Evolutionary conservation across 2,329 filamentous ascomycete genomes (phyloP).

Genomic region (Pseudogymnoascus sp.): DNA sequence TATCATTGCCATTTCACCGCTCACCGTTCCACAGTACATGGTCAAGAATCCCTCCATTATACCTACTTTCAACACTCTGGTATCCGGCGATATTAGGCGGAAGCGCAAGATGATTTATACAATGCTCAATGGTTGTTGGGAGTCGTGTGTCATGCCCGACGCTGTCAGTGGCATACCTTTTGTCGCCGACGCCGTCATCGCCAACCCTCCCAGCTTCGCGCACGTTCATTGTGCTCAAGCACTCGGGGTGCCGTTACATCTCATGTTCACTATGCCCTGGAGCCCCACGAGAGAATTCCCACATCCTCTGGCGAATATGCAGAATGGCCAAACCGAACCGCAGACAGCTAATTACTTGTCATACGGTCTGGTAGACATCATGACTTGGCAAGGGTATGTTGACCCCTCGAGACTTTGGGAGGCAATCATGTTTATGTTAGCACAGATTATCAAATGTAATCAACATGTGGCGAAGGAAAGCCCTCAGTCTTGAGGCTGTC

Average conservation of each 20-base stretch:
- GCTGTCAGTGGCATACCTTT: too few species aligned
- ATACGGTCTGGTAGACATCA: constrained; percentile 38
- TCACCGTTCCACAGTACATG: too few species aligned
- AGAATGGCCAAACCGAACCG: constrained; percentile 27
- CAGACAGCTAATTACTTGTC: constrained; percentile 35
- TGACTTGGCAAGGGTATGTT: constrained; percentile 45
- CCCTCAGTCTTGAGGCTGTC: too few species aligned
- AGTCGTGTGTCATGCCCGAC: constrained; percentile 65
- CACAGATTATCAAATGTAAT: constrained; percentile 38
- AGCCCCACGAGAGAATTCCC: constrained; percentile 36
- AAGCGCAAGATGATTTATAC: constrained; percentile 62
- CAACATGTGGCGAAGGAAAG: constrained; percentile 33
- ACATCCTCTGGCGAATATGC: constrained; percentile 41
- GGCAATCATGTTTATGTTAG: too few species aligned
- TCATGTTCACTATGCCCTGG: constrained; percentile 61
- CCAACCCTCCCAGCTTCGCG: constrained; percentile 29
- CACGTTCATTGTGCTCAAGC: constrained; percentile 51
- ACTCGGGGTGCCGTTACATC: constrained; percentile 49
- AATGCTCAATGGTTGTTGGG: constrained; percentile 77
- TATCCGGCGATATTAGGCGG: constrained; percentile 65
- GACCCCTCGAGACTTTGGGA: too few species aligned
- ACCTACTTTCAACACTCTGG: constrained; percentile 66
- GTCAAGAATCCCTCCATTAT: constrained; percentile 78
- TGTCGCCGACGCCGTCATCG: constrained; percentile 24
- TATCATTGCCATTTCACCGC: too few species aligned